These are phyloP conservation scores for Hippophae tibetana DNA, from an alignment of 306 rosid species.

Conservation along the genomic window DNA sequence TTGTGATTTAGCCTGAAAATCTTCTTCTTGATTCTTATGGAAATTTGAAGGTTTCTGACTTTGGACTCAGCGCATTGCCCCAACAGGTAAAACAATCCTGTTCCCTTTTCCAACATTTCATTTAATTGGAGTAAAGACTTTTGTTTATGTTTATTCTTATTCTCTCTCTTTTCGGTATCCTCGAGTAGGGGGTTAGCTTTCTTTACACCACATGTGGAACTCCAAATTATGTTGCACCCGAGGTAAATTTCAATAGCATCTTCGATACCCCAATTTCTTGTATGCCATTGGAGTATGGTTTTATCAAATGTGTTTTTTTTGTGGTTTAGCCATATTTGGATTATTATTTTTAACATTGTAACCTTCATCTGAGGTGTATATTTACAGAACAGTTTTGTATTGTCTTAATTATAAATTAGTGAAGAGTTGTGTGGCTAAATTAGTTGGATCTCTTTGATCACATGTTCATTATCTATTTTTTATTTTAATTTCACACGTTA, in stretches of 20 bases:
- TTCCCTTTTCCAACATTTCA: background rate
- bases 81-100: constrained; percentile 36
- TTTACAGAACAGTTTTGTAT: background rate
- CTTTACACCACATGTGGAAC: constrained; percentile 97
- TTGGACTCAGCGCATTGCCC: constrained; percentile 85
- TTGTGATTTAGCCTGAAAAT: constrained; percentile 71
- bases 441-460: no score
- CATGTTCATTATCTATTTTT: no score
- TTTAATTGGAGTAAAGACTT: background rate
- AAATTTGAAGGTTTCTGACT: constrained; percentile 87
- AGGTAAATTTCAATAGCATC: constrained; percentile 37
- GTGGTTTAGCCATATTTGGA: background rate
- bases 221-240: constrained; percentile 95
- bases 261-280: background rate
- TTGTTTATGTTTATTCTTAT: background rate
- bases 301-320: background rate
- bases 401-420: no score
- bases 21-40: constrained; percentile 84
- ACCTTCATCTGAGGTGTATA: background rate
- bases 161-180: background rate
- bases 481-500: constrained; percentile 1
- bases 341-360: background rate
- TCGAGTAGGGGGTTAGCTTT: constrained; percentile 53
- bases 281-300: background rate
- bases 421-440: no score